Conservation (phyloP, 805 yeast genomes). For the Ogataea populi-albae region DNA sequence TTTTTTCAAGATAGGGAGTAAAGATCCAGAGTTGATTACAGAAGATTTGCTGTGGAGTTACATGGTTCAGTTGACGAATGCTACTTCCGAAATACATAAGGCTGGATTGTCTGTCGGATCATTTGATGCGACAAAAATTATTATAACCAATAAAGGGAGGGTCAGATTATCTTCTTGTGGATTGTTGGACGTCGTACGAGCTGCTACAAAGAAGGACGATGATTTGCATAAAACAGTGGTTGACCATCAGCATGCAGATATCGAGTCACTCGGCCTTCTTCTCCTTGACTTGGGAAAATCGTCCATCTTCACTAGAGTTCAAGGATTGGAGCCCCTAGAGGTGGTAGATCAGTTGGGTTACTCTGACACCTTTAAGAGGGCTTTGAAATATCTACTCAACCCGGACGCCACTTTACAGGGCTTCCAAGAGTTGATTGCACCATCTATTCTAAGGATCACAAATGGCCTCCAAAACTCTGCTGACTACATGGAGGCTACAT, state of each 20-base stretch:
- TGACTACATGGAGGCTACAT: conserved; percentile 59
- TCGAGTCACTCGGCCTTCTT: conserved; percentile 55
- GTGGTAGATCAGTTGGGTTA: conserved; percentile 33
- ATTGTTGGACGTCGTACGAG: conserved; percentile 59
- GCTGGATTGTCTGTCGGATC: conserved; percentile 62
- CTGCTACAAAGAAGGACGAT: conserved; percentile 31
- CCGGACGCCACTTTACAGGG: conserved; percentile 28
- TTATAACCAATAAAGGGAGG: conserved; percentile 70
- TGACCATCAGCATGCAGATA: conserved; percentile 44
- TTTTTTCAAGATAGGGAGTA: conserved; percentile 40
- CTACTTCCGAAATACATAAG: conserved; percentile 62
- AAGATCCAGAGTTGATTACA: conserved; percentile 48
- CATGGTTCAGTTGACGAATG: conserved; percentile 69
- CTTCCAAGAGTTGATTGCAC: conserved; percentile 40
- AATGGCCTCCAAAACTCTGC: conserved; percentile 49
- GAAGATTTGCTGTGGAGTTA: conserved; percentile 75
- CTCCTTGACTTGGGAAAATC: conserved; percentile 52
- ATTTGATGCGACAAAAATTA: conserved; percentile 62
- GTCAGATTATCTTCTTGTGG: conserved; percentile 72
- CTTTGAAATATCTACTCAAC: conserved; percentile 37
- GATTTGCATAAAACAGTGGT: conserved; percentile 18
- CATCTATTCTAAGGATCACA: conserved; percentile 44
- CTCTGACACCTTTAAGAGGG: conserved; percentile 45
- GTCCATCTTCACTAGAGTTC: conserved; percentile 24
- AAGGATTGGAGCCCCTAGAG: conserved; percentile 17